Evolutionary conservation across 2,329 filamentous ascomycete species (phyloP).

Genomic region (Capronia coronata): DNA sequence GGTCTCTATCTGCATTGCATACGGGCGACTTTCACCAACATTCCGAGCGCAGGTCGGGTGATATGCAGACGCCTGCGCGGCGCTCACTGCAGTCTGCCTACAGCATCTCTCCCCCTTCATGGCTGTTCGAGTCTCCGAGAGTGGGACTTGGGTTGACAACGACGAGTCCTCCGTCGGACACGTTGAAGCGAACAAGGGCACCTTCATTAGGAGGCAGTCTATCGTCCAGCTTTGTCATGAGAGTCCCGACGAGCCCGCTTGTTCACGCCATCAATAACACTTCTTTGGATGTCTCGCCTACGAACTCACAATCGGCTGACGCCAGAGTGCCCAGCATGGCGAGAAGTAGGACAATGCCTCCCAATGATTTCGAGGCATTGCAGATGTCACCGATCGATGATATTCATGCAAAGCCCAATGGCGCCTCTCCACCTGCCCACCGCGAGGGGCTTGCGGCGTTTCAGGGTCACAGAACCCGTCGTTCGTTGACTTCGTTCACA

Average conservation of each 20-base stretch:
- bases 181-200: conserved; percentile 35
- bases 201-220: conserved; percentile 66
- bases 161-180: conserved; percentile 2
- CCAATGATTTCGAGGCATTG: conserved; percentile 51
- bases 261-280: conserved; percentile 83
- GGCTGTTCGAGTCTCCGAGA: conserved; percentile 30
- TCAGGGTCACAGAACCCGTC: conserved; percentile 62
- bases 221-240: conserved; percentile 73
- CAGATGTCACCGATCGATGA: conserved; percentile 36
- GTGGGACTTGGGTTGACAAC: conserved; percentile 4
- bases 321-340: conserved; percentile 31
- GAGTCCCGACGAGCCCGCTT: conserved; percentile 84
- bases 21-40: conserved; percentile 54
- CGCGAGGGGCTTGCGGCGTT: conserved; percentile 45
- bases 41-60: background rate
- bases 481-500: conserved; percentile 61
- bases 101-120: conserved; percentile 8
- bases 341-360: conserved; percentile 67
- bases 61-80: conserved; percentile 1
- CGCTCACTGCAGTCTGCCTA: background rate
- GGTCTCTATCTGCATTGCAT: conserved; percentile 68
- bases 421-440: conserved; percentile 41
- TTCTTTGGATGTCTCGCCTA: conserved; percentile 59
- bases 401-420: conserved; percentile 35
- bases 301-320: conserved; percentile 35